These are phyloP conservation scores for Scheffersomyces segobiensis DNA, from an alignment of 1,139 yeast species.

Conservation along the genomic window DNA sequence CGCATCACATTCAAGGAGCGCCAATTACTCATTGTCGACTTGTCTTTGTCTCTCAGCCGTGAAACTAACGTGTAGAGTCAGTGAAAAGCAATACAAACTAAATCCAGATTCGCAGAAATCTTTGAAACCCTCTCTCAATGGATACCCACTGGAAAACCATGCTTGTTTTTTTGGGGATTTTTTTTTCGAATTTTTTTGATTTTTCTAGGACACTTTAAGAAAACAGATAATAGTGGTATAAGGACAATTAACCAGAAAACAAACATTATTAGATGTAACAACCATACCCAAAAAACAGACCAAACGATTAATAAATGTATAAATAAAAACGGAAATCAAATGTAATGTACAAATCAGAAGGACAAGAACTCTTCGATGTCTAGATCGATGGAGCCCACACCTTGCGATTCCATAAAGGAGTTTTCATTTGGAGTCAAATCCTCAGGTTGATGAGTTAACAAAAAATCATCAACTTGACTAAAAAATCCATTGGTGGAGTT, in stretches of 20 bases:
- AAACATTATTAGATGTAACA: constrained; percentile 2
- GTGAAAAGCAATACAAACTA: neutral
- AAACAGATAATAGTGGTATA: neutral
- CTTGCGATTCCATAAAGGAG: constrained; percentile 6
- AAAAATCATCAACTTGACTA: constrained; percentile 14
- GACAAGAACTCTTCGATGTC: constrained; percentile 31
- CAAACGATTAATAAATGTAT: constrained; percentile 4
- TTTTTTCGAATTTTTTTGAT: constrained; percentile 8
- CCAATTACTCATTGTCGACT: constrained; percentile 1
- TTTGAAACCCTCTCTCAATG: neutral
- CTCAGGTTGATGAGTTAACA: constrained; percentile 13
- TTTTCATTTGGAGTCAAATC: constrained; percentile 13
- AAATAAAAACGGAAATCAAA: constrained; percentile 10
- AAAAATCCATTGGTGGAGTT: constrained; percentile 1
- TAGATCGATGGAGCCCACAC: constrained; percentile 11
- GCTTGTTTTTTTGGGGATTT: constrained; percentile 17
- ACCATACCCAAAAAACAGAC: constrained; percentile 1
- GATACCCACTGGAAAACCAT: constrained; percentile 5
- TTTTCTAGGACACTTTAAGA: constrained; percentile 2
- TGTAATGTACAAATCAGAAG: constrained; percentile 14
- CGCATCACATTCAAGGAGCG: constrained; percentile 11
- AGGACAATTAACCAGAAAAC: neutral
- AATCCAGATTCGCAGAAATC: neutral
- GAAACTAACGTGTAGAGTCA: neutral
- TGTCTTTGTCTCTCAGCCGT: neutral